A percentile compares a stretch with the other conserved stretches of the same genome.
Evolutionary conservation across 2,329 filamentous ascomycete species (phyloP).

Genomic region (Pseudogymnoascus pannorum): DNA sequence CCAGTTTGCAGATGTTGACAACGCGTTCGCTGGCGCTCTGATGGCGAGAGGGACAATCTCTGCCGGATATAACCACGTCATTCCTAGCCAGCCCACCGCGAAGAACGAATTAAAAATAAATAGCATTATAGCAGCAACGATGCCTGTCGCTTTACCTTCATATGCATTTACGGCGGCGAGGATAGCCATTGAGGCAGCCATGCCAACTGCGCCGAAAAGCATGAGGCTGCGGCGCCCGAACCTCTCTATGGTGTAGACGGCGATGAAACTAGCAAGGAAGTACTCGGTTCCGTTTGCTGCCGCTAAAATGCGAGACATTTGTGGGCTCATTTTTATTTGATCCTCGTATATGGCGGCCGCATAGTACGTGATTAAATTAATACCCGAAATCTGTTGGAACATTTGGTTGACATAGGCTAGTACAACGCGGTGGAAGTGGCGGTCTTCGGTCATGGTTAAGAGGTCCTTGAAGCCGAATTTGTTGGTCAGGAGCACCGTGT

Average conservation of each 20-base stretch:
- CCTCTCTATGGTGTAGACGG: constrained; percentile 40
- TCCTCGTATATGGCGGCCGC: constrained; percentile 44
- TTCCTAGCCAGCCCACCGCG: constrained; percentile 44
- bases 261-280: constrained; percentile 34
- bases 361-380: constrained; percentile 39
- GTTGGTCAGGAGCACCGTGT: constrained; percentile 56
- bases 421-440: constrained; percentile 46
- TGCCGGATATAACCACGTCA: constrained; percentile 51
- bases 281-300: constrained; percentile 44
- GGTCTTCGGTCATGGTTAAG: constrained; percentile 43
- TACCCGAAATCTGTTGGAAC: constrained; percentile 43
- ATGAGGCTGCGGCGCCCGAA: constrained; percentile 64
- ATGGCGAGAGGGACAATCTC: constrained; percentile 47
- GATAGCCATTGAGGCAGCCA: constrained; percentile 59
- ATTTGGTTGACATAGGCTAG: constrained; percentile 43
- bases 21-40: constrained; percentile 50
- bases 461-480: constrained; percentile 33
- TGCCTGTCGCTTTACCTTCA: constrained; percentile 22
- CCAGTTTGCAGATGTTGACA: constrained; percentile 35
- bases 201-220: constrained; percentile 59
- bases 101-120: constrained; percentile 49
- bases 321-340: constrained; percentile 38
- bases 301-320: constrained; percentile 45
- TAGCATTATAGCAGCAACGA: constrained; percentile 28
- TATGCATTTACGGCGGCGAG: constrained; percentile 32